These are phyloP conservation scores for Aspergillus sp. DNA, from an alignment of 2,329 filamentous ascomycete species.

Conservation along the genomic window DNA sequence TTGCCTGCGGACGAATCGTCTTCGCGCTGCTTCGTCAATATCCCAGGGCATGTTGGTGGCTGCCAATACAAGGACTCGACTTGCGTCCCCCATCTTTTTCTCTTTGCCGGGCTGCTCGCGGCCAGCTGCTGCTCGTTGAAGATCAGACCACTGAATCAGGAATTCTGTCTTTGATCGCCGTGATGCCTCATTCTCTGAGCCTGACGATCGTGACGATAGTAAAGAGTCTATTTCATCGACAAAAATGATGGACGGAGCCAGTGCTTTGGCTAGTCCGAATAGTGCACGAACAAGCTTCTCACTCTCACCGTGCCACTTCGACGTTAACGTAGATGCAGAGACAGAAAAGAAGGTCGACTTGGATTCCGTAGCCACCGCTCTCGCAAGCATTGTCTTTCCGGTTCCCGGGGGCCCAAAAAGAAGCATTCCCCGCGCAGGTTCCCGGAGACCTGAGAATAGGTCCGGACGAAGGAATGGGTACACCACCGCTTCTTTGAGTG, in stretches of 20 bases:
- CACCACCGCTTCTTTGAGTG: slow-evolving; percentile 90
- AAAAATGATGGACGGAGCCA: slow-evolving; percentile 95
- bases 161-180: slow-evolving; percentile 96
- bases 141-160: slow-evolving; percentile 92
- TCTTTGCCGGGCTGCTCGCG: slow-evolving; percentile 60
- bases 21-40: slow-evolving; percentile 89
- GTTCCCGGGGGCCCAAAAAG: slow-evolving; percentile 97
- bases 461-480: slow-evolving; percentile 95
- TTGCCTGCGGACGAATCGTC: slow-evolving; percentile 86
- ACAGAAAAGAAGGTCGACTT: slow-evolving; percentile 96
- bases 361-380: slow-evolving; percentile 91
- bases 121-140: slow-evolving; percentile 87
- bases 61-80: slow-evolving; percentile 83
- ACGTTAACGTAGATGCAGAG: slow-evolving; percentile 87
- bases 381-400: slow-evolving; percentile 95
- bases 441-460: slow-evolving; percentile 89
- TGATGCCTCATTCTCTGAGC: slow-evolving; percentile 85
- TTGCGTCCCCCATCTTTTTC: slow-evolving; percentile 72
- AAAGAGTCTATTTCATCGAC: slow-evolving; percentile 97
- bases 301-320: slow-evolving; percentile 92
- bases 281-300: slow-evolving; percentile 93
- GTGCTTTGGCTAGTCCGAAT: slow-evolving; percentile 79
- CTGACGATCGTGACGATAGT: slow-evolving; percentile 72
- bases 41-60: slow-evolving; percentile 97
- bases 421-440: slow-evolving; percentile 91